These are phyloP conservation scores for Leccinum obscurum DNA, from an alignment of 768 basidiomycete species.

Conservation along the genomic window DNA sequence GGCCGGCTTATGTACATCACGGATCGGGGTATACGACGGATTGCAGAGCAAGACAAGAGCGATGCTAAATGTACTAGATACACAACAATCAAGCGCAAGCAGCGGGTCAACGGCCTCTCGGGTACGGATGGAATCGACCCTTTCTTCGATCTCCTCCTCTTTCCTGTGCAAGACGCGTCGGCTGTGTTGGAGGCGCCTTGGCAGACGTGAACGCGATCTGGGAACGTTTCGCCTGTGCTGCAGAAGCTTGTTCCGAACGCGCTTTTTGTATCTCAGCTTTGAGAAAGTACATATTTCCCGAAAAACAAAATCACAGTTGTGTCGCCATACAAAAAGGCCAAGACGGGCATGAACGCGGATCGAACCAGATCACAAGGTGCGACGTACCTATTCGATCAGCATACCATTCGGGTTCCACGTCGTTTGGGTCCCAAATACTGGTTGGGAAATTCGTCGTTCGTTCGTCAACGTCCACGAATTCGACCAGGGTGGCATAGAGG, in stretches of 20 bases:
- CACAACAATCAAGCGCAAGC: neutral
- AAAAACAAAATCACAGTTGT: neutral
- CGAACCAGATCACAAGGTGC: slow-evolving; percentile 3
- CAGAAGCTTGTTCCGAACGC: slow-evolving; percentile 59
- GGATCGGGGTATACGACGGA: slow-evolving; percentile 1
- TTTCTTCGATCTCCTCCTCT: slow-evolving; percentile 20
- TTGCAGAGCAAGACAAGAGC: slow-evolving; percentile 8
- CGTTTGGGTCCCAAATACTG: slow-evolving; percentile 71
- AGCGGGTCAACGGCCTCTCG: slow-evolving; percentile 23
- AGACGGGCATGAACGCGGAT: slow-evolving; percentile 32
- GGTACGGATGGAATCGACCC: slow-evolving; percentile 32
- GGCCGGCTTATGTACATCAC: slow-evolving; percentile 20
- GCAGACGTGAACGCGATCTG: slow-evolving; percentile 62
- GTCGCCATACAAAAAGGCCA: slow-evolving; percentile 10
- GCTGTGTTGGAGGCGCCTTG: slow-evolving; percentile 14
- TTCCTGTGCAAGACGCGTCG: slow-evolving; percentile 17
- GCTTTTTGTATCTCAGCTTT: slow-evolving; percentile 64
- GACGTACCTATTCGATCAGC: slow-evolving; percentile 76
- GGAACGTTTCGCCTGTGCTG: slow-evolving; percentile 54
- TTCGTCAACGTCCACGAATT: slow-evolving; percentile 92
- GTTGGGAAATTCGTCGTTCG: slow-evolving; percentile 78
- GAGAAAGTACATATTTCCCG: slow-evolving; percentile 13
- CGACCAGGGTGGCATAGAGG: slow-evolving; percentile 92
- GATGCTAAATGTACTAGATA: slow-evolving; percentile 18
- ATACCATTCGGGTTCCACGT: slow-evolving; percentile 67